A percentile compares a stretch with the other conserved stretches of the same genome.
Evolutionary conservation across 768 basidiomycete genomes (phyloP).

Genomic region (Phanerochaete carnosa): DNA sequence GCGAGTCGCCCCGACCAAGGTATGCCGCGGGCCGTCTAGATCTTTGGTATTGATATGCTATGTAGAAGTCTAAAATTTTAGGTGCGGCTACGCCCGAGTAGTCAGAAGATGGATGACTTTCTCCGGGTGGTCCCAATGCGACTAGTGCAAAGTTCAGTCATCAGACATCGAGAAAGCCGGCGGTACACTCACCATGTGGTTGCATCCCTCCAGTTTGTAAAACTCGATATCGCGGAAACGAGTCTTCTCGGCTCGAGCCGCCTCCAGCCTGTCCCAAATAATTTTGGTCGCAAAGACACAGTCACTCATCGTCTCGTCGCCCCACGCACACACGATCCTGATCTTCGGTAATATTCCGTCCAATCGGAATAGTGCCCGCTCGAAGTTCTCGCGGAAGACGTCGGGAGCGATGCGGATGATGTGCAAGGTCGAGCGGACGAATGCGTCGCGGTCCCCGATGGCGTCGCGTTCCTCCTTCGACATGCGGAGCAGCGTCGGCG

Average conservation of each 20-base stretch:
- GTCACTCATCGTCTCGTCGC: conserved; percentile 1
- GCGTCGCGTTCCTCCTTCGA: not conserved
- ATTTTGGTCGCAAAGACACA: conserved; percentile 5
- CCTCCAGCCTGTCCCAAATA: not conserved
- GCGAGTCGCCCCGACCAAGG: too few species aligned
- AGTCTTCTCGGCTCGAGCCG: not conserved
- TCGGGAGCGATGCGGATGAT: not conserved
- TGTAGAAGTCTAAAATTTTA: too few species aligned
- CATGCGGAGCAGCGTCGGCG: not conserved
- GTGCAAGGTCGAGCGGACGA: not conserved
- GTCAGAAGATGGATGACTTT: conserved; percentile 1
- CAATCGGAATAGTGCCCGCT: conserved; percentile 5
- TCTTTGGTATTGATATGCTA: too few species aligned
- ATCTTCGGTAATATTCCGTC: not conserved
- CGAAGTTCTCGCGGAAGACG: conserved; percentile 4
- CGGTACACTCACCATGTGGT: conserved; percentile 18
- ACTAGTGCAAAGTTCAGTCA: not conserved
- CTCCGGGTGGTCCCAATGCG: conserved; percentile 18
- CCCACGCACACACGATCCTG: conserved; percentile 6
- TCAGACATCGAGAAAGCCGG: not conserved
- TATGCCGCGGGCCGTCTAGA: too few species aligned
- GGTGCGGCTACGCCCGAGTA: too few species aligned
- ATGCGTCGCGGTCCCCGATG: not conserved
- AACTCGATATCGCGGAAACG: not conserved
- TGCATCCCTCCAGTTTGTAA: conserved; percentile 3